phyloP scores from a whole-genome alignment of 495 filamentous ascomycete genomes.

The Aspergillus wentii region DNA sequence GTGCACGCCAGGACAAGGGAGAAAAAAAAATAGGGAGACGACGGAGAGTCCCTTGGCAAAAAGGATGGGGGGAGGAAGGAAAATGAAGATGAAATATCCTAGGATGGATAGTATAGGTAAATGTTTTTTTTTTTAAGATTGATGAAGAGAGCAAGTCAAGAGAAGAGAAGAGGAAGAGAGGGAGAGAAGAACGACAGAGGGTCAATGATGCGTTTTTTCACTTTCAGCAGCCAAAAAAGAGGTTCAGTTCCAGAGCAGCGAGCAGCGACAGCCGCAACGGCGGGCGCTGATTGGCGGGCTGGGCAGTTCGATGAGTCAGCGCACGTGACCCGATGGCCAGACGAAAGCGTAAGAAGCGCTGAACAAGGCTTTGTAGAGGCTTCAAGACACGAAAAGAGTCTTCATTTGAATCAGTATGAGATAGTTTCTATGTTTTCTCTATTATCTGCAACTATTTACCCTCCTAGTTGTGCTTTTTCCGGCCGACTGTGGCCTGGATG shows the following conservation, averaged over 20 bases:
- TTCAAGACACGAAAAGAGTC: too few species aligned
- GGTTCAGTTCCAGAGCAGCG: too few species aligned
- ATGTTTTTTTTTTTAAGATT: not conserved
- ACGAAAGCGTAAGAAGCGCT: too few species aligned
- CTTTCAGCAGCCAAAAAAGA: too few species aligned
- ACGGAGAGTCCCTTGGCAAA: too few species aligned
- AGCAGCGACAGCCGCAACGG: too few species aligned
- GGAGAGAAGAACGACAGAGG: conserved; percentile 1
- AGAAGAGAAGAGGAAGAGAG: conserved; percentile 4
- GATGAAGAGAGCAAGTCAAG: not conserved
- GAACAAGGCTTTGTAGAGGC: too few species aligned
- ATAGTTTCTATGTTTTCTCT: too few species aligned
- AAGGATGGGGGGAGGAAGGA: not conserved
- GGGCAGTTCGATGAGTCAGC: conserved; percentile 5
- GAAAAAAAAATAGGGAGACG: conserved; percentile 2
- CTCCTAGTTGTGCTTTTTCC: too few species aligned
- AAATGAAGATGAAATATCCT: not conserved
- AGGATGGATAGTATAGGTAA: not conserved
- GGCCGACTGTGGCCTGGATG: not conserved
- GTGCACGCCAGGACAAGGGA: conserved; percentile 17
- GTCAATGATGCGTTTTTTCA: conserved; percentile 5
- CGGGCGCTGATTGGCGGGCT: conserved; percentile 6
- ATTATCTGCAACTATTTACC: too few species aligned
- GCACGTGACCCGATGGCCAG: conserved; percentile 14
- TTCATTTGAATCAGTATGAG: too few species aligned